A percentile compares a stretch with the other conserved stretches of the same genome.
These are phyloP conservation scores for Xanthoparmelia taractica DNA, from an alignment of 495 filamentous ascomycete genomes.

Conservation along the genomic window DNA sequence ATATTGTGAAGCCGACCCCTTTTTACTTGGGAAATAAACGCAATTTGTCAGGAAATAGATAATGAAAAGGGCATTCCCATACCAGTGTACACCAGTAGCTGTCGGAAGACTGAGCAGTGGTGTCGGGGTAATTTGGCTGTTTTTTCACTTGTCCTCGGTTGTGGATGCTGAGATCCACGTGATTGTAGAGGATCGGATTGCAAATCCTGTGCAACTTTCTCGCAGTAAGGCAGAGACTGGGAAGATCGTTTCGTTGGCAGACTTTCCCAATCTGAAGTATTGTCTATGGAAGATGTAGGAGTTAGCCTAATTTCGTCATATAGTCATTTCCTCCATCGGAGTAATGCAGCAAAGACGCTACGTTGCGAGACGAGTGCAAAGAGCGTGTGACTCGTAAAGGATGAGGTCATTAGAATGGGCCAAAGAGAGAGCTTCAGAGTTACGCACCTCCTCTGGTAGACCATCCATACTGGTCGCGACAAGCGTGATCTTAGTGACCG, in stretches of 20 bases:
- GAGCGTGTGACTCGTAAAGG: background rate
- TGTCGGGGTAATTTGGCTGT: background rate
- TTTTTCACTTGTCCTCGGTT: background rate
- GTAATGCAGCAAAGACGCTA: background rate
- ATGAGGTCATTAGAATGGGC: background rate
- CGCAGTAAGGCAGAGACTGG: background rate
- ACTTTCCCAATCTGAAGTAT: background rate
- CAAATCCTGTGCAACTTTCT: background rate
- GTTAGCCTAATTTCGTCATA: background rate
- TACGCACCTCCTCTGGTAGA: background rate
- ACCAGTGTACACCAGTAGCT: constrained; percentile 1
- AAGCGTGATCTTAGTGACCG: background rate
- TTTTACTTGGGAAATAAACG: too few species aligned
- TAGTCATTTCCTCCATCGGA: too few species aligned
- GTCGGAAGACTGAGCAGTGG: background rate
- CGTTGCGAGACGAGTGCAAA: background rate
- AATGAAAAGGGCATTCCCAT: background rate
- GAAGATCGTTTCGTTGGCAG: background rate
- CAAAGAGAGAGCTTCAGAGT: background rate
- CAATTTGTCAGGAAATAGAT: background rate
- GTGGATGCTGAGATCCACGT: constrained; percentile 6
- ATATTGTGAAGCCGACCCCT: background rate
- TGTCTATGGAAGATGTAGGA: background rate
- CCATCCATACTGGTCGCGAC: background rate
- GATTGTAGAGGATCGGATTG: background rate